Conservation (phyloP, 2,329 filamentous ascomycete species). For the Teratosphaeria zuluensis region DNA sequence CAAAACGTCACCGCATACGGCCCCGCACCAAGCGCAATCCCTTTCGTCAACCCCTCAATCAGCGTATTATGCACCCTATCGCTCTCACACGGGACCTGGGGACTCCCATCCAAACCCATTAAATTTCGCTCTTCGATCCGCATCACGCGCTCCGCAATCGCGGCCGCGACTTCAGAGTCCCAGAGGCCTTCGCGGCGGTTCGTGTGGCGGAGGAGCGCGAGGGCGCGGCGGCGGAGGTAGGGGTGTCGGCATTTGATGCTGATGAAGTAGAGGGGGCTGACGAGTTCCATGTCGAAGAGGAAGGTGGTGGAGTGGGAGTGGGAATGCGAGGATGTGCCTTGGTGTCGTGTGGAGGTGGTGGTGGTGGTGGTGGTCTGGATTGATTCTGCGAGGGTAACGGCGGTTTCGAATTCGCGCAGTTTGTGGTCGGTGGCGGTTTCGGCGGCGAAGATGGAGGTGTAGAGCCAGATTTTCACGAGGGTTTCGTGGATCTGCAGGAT, state of each 20-base stretch:
- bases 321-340: no score
- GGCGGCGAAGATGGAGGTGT: no score
- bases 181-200: conserved; percentile 12
- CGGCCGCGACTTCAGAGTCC: conserved; percentile 9
- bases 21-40: no score
- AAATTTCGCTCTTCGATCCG: no score
- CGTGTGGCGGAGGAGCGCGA: conserved; percentile 6
- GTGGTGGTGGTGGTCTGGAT: conserved; percentile 4
- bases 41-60: no score
- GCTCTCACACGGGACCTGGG: no score
- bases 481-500: no score
- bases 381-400: conserved; percentile 9
- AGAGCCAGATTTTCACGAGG: no score
- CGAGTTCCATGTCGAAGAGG: conserved; percentile 18
- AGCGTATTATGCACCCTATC: no score
- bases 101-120: no score
- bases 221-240: conserved; percentile 6
- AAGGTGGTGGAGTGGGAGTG: conserved; percentile 8
- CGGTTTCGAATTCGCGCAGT: not conserved
- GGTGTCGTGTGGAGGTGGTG: not conserved
- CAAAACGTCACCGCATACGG: no score
- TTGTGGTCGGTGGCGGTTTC: no score
- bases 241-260: conserved; percentile 18
- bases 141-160: conserved; percentile 9
- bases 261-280: conserved; percentile 16